Conservation (phyloP, 192 early-diverging fungal genomes). For the Backusella psychrophila region DNA sequence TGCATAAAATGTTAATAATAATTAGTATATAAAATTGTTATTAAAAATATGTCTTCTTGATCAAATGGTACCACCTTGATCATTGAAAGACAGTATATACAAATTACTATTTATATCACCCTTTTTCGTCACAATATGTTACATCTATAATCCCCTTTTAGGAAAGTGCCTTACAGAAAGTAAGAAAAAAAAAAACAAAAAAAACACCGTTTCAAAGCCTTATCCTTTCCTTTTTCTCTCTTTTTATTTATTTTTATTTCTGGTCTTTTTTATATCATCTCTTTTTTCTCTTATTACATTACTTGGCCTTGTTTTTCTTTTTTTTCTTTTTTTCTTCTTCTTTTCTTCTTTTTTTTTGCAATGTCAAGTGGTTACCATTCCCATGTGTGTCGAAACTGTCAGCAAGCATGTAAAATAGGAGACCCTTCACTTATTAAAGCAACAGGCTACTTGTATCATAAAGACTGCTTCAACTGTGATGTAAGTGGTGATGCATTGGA, state of each 20-base stretch:
- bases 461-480: slow-evolving; percentile 19
- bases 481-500: background rate
- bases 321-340: background rate
- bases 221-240: background rate
- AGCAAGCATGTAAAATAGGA: background rate
- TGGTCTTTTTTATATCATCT: background rate
- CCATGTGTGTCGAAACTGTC: slow-evolving; percentile 5
- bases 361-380: slow-evolving; percentile 5
- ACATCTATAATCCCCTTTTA: background rate
- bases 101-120: background rate
- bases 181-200: background rate
- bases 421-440: slow-evolving; percentile 5
- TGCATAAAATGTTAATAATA: background rate
- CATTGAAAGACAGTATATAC: background rate
- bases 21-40: background rate
- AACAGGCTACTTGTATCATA: slow-evolving; percentile 18
- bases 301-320: background rate
- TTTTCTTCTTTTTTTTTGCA: background rate
- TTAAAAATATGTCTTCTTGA: background rate
- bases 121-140: background rate
- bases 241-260: background rate
- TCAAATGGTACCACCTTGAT: background rate
- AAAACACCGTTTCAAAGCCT: background rate
- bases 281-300: background rate
- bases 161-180: background rate